phyloP scores from a whole-genome alignment of 2,329 filamentous ascomycete genomes.

The Trichophyton equinum region DNA sequence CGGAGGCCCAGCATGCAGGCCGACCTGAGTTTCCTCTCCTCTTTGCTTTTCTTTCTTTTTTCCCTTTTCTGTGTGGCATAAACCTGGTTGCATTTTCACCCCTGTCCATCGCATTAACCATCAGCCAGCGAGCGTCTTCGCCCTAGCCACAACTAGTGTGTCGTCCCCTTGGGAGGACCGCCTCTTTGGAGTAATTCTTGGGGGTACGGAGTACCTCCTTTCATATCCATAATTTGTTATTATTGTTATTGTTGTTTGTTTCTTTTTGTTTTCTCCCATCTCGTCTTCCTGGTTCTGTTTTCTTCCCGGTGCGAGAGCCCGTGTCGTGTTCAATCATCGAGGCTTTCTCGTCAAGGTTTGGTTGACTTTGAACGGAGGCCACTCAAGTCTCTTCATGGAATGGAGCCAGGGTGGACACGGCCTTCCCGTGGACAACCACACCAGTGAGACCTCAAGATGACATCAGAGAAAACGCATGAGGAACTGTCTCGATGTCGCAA shows the following conservation, averaged over 20 bases:
- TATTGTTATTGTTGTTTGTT: no score
- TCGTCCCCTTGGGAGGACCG: background rate
- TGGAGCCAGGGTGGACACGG: conserved; percentile 1
- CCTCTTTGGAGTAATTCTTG: background rate
- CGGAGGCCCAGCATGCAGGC: no score
- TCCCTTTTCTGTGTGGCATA: background rate
- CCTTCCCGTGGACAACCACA: conserved; percentile 6
- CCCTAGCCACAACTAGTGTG: background rate
- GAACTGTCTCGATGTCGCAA: background rate
- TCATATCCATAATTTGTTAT: background rate
- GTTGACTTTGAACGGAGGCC: background rate
- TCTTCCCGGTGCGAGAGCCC: no score
- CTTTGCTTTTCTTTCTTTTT: no score
- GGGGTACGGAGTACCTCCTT: background rate
- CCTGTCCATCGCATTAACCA: background rate
- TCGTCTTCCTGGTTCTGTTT: no score
- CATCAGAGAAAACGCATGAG: background rate
- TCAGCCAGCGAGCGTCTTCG: no score
- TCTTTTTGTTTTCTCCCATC: no score
- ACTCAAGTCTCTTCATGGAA: background rate
- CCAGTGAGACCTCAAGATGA: background rate
- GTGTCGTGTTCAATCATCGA: background rate
- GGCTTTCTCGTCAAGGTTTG: background rate
- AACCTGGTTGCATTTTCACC: background rate
- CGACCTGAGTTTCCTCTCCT: no score